Percentiles rank a stretch among this genome's conserved stretches.
Evolutionary conservation across 805 yeast species (phyloP).

Genomic region (Yamadazyma insecticola): DNA sequence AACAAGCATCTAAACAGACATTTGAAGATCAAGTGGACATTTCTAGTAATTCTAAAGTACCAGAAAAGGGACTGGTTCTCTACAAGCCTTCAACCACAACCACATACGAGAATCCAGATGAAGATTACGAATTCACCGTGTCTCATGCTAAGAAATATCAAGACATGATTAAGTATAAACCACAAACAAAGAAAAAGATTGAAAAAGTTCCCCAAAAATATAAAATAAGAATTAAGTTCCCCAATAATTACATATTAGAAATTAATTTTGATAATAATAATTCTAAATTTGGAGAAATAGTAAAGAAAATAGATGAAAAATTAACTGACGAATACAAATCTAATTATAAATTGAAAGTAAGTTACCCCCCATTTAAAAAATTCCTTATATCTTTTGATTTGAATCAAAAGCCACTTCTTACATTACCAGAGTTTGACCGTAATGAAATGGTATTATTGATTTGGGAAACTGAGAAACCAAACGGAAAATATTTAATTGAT

Average conservation of each 20-base stretch:
- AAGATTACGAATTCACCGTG: conserved; percentile 36
- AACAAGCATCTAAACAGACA: neutral
- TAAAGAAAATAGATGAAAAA: conserved; percentile 32
- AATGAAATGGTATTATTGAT: conserved; percentile 24
- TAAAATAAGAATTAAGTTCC: conserved; percentile 33
- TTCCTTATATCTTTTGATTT: conserved; percentile 21
- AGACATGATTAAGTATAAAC: conserved; percentile 21
- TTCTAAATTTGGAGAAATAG: conserved; percentile 30
- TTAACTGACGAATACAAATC: conserved; percentile 24
- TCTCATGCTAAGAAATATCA: conserved; percentile 35
- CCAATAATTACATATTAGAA: conserved; percentile 34
- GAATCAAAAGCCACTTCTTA: conserved; percentile 19
- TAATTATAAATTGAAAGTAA: conserved; percentile 26
- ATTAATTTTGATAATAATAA: conserved; percentile 24
- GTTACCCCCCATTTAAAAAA: conserved; percentile 35
- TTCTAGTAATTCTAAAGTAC: too few species aligned
- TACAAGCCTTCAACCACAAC: conserved; percentile 9
- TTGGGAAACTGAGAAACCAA: conserved; percentile 23
- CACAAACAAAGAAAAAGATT: neutral
- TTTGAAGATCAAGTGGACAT: neutral
- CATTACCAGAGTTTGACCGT: conserved; percentile 25
- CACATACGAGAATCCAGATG: conserved; percentile 37
- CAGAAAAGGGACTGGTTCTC: conserved; percentile 1
- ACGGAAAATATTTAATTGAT: conserved; percentile 5
- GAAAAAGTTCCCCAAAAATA: conserved; percentile 19